Evolutionary conservation across 257 asterid genomes (phyloP), one percentile per base, ranked within the genome.

Genomic region (Marsdenia floribunda): DNA sequence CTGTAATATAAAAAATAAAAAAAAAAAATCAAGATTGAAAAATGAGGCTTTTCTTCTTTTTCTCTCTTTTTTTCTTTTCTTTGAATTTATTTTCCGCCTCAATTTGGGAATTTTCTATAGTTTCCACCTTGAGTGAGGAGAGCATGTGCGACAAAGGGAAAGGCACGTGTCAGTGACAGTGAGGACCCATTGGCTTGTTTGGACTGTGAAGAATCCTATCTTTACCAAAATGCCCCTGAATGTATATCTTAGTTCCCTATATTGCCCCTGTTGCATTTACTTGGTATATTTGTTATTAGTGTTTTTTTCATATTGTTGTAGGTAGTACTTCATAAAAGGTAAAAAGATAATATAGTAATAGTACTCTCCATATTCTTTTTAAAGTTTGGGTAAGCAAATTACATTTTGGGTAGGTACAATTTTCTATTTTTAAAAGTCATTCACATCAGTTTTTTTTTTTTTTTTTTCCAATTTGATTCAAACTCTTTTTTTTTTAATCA

Each of bases 121-220:
- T 64, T 65, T 65, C 47, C 47, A 6, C 70, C 42, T 29, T 35
- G 66, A 47, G 71, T 8, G 12, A 44, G 13, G 49, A 44, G 70
- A 76, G 73, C 86, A 83, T 83, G 86, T 83, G 86, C 84, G 49
- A 63, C 38, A 78, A 29, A 58, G 64, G 44, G 74, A 5, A 79
- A 73, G 84, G 82, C 86, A 83, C 87, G 87, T 77, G 80, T 60
- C 80, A 40, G 75, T 61, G 76, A 15, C 76, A 70, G 72, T 47
- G 2, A 0, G 71, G 69, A 21, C 73, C 82, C 79, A 50, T 66
- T 66, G 24, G 1, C 33, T 35, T 68, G 16, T 53, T 53, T 64
- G 33, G 33, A 50, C 29, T 66, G 19, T 38, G 71, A 18, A 26
- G 29, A 66, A 38, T 66, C 21, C 0, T 0, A 0, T 14, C 40